Evolutionary conservation across 1,284 basidiomycete species (phyloP), one percentile per base, ranked within the genome.

Genomic region (Puccinia triticina): DNA sequence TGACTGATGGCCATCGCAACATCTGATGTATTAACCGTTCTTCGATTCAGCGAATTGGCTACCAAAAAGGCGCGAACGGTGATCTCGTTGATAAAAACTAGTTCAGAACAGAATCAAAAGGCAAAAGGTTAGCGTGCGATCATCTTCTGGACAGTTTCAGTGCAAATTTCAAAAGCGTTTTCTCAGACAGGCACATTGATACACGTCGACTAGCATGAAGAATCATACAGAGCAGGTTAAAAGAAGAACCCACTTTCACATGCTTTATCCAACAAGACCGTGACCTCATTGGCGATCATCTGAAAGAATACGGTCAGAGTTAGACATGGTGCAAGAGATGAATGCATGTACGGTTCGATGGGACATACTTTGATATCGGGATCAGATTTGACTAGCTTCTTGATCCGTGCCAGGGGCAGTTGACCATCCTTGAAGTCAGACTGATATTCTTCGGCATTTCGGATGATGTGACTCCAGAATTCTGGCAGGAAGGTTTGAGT

Each of bases 41-140:
- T 82, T 32, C 86, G 84, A 83, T 85, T 85, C 77, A 85, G 84
- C 64, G 86, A 85, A 71, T 85, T 86, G 0, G 86, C 86, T 43
- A 87, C 85, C 71, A 86, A 74, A 76, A 86, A 87, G 0, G 86
- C 86, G 1, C 86, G 84, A 59, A 85, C 86, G 7, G 87, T 87
- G 43, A 87, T 83, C 69, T 87, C 86, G 4, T 86, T 85, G 77
- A 87, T 86, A 74, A 87, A 86, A 71, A 87, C 85, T 84, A 77
- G 59, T 78, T 61, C 8, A 53, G 71, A 48, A 76, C n/a, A 26
- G 40, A 4, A 1, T 21, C 69, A 46, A 48, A 71, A 53, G n/a
- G 61, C 11, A 23, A 1, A 40, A 66, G 16, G 40, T 29, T 43
- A 10, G 53, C 23, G 46, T 26, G 57, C 37, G 50, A 29, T 37